Evolutionary conservation across 495 filamentous ascomycete genomes (phyloP).

Genomic region (Neurospora intermedia): DNA sequence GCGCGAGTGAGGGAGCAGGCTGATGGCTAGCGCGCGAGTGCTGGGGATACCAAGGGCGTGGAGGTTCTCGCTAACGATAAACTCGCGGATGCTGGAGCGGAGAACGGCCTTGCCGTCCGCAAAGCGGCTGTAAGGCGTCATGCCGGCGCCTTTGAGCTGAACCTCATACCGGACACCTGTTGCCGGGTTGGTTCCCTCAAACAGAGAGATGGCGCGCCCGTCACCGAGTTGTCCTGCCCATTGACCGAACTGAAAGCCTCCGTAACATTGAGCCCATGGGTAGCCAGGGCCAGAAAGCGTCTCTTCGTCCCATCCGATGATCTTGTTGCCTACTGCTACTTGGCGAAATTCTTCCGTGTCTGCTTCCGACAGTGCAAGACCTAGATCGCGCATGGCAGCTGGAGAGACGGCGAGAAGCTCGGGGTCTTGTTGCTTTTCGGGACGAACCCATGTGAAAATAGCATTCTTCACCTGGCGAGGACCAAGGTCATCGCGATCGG

Average conservation of each 20-base stretch:
- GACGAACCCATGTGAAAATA: slow-evolving; percentile 82
- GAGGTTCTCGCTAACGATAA: slow-evolving; percentile 76
- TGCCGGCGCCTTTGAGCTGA: slow-evolving; percentile 86
- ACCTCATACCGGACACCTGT: slow-evolving; percentile 72
- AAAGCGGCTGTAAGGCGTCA: slow-evolving; percentile 90
- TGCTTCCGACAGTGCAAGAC: slow-evolving; percentile 55
- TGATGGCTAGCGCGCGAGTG: slow-evolving; percentile 76
- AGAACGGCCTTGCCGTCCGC: slow-evolving; percentile 96
- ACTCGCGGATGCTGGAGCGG: slow-evolving; percentile 85
- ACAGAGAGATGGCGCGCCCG: slow-evolving; percentile 86
- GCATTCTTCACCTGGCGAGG: slow-evolving; percentile 80
- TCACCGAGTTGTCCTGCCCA: slow-evolving; percentile 97
- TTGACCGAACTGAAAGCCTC: slow-evolving; percentile 73
- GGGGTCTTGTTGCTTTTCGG: slow-evolving; percentile 54
- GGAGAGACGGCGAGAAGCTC: slow-evolving; percentile 73
- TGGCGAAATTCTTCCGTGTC: slow-evolving; percentile 63
- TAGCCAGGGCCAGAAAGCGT: slow-evolving; percentile 62
- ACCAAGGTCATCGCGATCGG: slow-evolving; percentile 61
- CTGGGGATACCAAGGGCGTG: slow-evolving; percentile 77
- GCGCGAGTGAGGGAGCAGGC: slow-evolving; percentile 56
- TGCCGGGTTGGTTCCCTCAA: slow-evolving; percentile 71
- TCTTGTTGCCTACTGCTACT: slow-evolving; percentile 68
- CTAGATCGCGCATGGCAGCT: slow-evolving; percentile 67
- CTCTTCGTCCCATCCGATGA: slow-evolving; percentile 49
- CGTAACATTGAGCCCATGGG: slow-evolving; percentile 97